Percentiles rank a stretch among this genome's conserved stretches.
phyloP scores from a whole-genome alignment of 129 eudicot species.

The Centella asiatica region DNA sequence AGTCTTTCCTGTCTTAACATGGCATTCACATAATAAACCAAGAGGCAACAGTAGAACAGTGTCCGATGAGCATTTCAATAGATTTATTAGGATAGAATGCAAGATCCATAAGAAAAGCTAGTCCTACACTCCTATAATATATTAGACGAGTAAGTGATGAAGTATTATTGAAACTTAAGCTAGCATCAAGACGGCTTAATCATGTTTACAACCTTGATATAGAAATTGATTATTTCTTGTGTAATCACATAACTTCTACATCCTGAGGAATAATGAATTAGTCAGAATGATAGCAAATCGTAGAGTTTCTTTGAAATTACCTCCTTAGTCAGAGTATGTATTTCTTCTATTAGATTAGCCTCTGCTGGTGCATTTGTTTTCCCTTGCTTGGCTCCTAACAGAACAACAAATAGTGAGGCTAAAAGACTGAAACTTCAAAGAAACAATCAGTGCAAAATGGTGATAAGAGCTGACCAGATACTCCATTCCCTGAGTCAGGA shows the following conservation, averaged over 20 bases:
- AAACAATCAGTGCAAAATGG: background rate
- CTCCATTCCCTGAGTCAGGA: conserved; percentile 35
- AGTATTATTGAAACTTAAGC: too few relatives aligned
- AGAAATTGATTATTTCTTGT: background rate
- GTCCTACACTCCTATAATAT: too few relatives aligned
- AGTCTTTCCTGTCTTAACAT: background rate
- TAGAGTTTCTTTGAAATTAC: conserved; percentile 21
- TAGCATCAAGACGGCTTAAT: background rate
- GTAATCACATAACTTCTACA: background rate
- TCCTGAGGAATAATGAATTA: background rate
- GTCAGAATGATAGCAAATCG: too few relatives aligned
- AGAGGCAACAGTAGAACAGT: too few relatives aligned
- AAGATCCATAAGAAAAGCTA: too few relatives aligned
- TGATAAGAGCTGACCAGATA: conserved; percentile 36
- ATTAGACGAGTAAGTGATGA: too few relatives aligned
- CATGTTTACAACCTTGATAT: background rate
- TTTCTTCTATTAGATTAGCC: conserved; percentile 24
- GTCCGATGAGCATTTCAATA: too few relatives aligned
- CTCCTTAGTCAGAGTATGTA: conserved; percentile 58
- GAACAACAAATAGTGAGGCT: background rate
- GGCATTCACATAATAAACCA: too few relatives aligned
- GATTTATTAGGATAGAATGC: too few relatives aligned
- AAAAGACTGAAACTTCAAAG: background rate
- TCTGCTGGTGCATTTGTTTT: conserved; percentile 21
- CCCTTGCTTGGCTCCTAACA: conserved; percentile 42